Percentiles rank a stretch among this genome's conserved stretches.
Conservation (phyloP, 192 early-diverging fungal genomes). For the Coemansia asiatica region DNA sequence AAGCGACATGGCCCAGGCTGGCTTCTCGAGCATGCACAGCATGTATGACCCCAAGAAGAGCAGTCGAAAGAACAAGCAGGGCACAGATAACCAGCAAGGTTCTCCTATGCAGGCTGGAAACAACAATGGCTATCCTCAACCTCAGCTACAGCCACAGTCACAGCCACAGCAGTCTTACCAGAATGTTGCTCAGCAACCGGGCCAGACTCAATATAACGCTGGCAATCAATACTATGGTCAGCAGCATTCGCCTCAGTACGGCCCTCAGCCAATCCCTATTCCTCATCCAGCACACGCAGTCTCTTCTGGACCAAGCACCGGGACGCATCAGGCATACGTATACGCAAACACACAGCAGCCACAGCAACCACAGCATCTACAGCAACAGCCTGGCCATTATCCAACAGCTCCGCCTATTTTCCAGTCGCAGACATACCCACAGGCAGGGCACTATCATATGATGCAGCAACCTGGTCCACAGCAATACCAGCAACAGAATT, state of each 20-base stretch:
- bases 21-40: constrained; percentile 19
- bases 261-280: constrained; percentile 1
- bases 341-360: background rate
- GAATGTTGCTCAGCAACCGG: background rate
- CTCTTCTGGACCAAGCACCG: background rate
- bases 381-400: background rate
- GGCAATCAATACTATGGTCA: background rate
- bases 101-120: background rate
- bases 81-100: background rate
- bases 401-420: background rate
- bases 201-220: background rate
- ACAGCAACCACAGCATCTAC: background rate
- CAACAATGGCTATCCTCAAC: background rate
- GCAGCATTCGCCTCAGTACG: background rate
- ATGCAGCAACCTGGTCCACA: background rate
- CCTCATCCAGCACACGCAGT: background rate
- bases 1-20: constrained; percentile 18
- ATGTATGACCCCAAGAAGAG: constrained; percentile 18
- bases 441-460: background rate
- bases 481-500: constrained; percentile 15
- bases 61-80: constrained; percentile 4
- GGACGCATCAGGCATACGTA: background rate
- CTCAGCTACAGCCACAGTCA: background rate
- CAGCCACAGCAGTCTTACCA: background rate
- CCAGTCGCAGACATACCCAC: background rate